Conservation (phyloP, 176 grass and related monocot species). For the barley (Hordeum vulgare) region MorexV3_pseudomolecules_assembly NC_058523.1:526919443-526919942, state of each 20-base stretch:
- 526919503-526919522: too few species aligned
- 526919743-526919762: not conserved
- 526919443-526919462: not conserved
- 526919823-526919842: not conserved
- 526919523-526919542: too few species aligned
- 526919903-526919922: not conserved
- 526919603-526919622: not conserved
- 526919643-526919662: not conserved
- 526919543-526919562: too few species aligned
- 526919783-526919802: not conserved
- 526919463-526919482: not conserved
- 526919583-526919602: not conserved
- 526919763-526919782: not conserved
- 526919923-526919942: not conserved
- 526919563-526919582: not conserved
- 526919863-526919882: constrained; percentile 21
- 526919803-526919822: too few species aligned
- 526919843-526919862: constrained; percentile 17
- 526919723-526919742: not conserved
- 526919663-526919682: not conserved
- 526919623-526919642: not conserved
- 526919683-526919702: not conserved
- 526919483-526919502: not conserved
- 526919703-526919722: not conserved
- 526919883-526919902: constrained; percentile 18